phyloP scores from a whole-genome alignment of 352 stramenopile species.

The Pythium phragmiticola region DNA sequence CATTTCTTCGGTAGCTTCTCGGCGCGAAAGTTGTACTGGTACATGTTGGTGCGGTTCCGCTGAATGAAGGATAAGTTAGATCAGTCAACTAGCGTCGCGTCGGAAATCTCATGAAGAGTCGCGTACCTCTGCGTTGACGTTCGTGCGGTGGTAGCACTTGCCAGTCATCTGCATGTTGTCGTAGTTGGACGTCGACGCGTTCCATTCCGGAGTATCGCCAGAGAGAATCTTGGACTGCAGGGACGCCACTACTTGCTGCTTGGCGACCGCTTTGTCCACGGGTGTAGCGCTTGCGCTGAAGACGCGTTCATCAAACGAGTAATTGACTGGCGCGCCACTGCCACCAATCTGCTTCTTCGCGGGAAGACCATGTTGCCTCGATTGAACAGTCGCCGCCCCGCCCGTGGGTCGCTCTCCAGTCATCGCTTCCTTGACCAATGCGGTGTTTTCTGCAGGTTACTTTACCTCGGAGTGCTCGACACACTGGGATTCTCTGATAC shows the following conservation, averaged over 20 bases:
- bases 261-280: conserved; percentile 49
- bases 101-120: not conserved
- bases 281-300: conserved; percentile 68
- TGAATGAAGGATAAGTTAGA: conserved; percentile 18
- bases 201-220: conserved; percentile 53
- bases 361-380: conserved; percentile 5
- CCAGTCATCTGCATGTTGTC: conserved; percentile 70
- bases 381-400: not conserved
- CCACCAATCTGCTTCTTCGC: conserved; percentile 69
- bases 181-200: conserved; percentile 67
- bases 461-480: not conserved
- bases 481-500: not conserved
- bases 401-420: not conserved
- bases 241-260: conserved; percentile 58
- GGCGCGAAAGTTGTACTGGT: conserved; percentile 82
- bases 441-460: not conserved
- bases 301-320: conserved; percentile 68
- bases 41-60: conserved; percentile 79
- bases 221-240: conserved; percentile 64
- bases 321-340: conserved; percentile 58
- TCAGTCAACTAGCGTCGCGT: not conserved
- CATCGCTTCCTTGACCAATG: not conserved
- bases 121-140: conserved; percentile 64
- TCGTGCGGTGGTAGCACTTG: conserved; percentile 77
- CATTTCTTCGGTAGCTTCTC: conserved; percentile 84